Evolutionary conservation across 192 early-diverging fungal species (phyloP).

Genomic region (Radiomyces spectabilis): DNA sequence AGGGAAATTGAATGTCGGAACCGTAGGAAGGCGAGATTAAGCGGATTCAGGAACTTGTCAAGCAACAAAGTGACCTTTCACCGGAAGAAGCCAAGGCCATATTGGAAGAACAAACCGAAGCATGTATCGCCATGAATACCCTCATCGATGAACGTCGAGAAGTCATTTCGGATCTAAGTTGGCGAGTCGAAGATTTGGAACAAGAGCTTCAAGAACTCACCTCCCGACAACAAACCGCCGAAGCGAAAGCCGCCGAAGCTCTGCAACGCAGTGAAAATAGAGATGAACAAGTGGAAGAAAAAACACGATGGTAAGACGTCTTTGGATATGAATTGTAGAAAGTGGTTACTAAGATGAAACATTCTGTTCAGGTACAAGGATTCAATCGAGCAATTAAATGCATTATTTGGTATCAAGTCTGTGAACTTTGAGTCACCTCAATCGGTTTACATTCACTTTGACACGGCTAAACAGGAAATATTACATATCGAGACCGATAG

Average conservation of each 20-base stretch:
- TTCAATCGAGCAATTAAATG: too few relatives aligned
- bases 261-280: background rate
- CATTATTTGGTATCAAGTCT: background rate
- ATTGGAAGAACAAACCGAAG: background rate
- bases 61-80: background rate
- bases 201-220: background rate
- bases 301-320: conserved; percentile 2
- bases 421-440: background rate
- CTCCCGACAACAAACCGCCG: background rate
- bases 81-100: background rate
- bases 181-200: conserved; percentile 6
- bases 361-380: too few relatives aligned
- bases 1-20: too few relatives aligned
- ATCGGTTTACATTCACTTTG: background rate
- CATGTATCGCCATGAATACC: conserved; percentile 4
- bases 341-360: background rate
- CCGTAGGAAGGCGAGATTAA: background rate
- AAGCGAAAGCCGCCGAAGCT: conserved; percentile 6
- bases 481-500: background rate
- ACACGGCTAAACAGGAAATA: background rate
- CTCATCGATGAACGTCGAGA: conserved; percentile 6
- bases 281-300: conserved; percentile 2
- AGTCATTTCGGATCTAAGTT: background rate
- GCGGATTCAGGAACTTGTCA: background rate
- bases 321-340: background rate